Evolutionary conservation across 768 basidiomycete species (phyloP).

Genomic region (Russula earlei): DNA sequence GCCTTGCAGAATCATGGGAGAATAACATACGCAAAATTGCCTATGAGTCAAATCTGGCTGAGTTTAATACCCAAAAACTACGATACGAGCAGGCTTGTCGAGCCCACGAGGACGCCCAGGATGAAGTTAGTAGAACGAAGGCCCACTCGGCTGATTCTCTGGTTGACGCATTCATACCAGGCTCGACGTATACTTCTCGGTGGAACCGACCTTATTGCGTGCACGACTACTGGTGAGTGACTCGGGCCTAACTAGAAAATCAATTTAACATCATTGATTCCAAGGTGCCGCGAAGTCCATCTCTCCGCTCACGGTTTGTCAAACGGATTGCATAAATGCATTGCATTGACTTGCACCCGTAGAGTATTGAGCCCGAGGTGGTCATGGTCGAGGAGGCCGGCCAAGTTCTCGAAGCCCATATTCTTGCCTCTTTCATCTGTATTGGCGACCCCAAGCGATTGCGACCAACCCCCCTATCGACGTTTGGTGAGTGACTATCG

Average conservation of each 20-base stretch:
- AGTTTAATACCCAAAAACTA: conserved; percentile 36
- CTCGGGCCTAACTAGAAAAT: not conserved
- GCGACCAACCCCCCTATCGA: conserved; percentile 52
- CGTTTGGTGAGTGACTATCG: conserved; percentile 37
- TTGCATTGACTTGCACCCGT: not conserved
- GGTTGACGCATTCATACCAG: conserved; percentile 28
- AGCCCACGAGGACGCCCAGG: conserved; percentile 33
- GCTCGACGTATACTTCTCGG: conserved; percentile 44
- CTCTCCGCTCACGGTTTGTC: conserved; percentile 44
- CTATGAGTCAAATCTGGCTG: conserved; percentile 26
- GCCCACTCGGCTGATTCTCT: not conserved
- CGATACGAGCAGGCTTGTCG: conserved; percentile 33
- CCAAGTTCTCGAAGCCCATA: conserved; percentile 72
- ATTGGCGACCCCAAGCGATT: conserved; percentile 79
- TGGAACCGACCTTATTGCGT: conserved; percentile 55
- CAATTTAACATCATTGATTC: not conserved
- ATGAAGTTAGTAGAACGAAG: conserved; percentile 38
- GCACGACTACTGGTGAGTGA: conserved; percentile 62
- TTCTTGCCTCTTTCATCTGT: conserved; percentile 56
- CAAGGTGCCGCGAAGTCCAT: conserved; percentile 61
- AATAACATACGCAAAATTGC: conserved; percentile 30
- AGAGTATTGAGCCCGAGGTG: conserved; percentile 53
- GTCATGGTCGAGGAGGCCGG: conserved; percentile 75
- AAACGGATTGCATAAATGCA: no score
- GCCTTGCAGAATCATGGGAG: conserved; percentile 40